Conservation (phyloP, 2,329 filamentous ascomycete genomes). For the Phyllosticta citribraziliensis region DNA sequence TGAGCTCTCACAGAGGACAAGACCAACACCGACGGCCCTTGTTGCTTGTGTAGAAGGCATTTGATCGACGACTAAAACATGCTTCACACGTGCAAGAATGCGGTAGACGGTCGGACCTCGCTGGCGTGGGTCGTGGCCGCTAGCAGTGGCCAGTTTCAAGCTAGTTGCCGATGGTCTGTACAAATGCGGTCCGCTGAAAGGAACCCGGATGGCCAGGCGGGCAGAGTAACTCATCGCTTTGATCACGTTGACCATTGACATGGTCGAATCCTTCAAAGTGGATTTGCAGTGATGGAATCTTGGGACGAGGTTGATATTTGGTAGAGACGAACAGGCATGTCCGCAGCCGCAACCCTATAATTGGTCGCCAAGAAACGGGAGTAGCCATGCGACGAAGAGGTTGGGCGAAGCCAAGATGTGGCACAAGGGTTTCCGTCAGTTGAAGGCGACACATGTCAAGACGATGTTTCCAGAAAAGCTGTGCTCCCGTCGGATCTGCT, state of each 20-base stretch:
- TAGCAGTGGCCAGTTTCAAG: neutral
- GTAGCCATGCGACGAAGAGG: neutral
- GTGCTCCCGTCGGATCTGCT: too few species aligned
- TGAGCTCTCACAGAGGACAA: neutral
- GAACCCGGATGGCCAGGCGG: neutral
- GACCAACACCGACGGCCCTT: neutral
- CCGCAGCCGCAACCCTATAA: neutral
- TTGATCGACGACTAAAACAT: neutral
- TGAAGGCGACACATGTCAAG: neutral
- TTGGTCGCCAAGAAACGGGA: neutral
- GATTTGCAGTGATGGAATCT: neutral
- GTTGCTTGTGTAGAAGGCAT: neutral
- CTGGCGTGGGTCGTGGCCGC: neutral
- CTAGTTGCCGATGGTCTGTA: neutral
- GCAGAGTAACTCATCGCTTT: neutral
- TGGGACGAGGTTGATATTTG: neutral
- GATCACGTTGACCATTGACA: neutral
- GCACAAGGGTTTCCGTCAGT: neutral
- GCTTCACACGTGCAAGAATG: neutral
- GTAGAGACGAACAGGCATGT: neutral
- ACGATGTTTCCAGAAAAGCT: neutral
- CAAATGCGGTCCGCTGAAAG: neutral
- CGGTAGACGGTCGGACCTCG: neutral
- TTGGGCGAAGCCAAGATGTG: neutral
- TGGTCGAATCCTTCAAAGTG: neutral